Evolutionary conservation across 1,284 basidiomycete species (phyloP), one percentile per base, ranked within the genome.

Genomic region (Boletellus dicymbophilus): DNA sequence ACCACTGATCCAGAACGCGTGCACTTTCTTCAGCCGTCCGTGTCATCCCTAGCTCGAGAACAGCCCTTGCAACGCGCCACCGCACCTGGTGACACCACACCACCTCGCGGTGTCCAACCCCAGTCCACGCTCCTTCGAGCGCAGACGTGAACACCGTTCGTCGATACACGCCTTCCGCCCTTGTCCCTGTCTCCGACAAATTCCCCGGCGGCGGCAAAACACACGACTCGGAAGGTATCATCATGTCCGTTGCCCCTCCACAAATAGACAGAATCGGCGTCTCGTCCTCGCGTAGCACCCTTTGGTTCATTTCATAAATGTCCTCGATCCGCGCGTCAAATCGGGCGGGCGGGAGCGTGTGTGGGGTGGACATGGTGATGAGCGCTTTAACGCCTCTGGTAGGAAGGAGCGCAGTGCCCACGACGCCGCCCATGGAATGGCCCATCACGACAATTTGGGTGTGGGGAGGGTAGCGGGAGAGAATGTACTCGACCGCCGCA

Each of bases 41-140:
- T 8, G 69, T 63, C 5, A 61, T 66, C 3, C 80, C 81, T 41
- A 93, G 75, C 54, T 92, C 86, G 6, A 98, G 72, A 11, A 88
- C 80, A 8, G 84, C 82, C 38, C 89, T 77, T 3, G 95, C 96
- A 15, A 98, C 76, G 30, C 85, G 81, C 84, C 88, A 91, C 26
- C 97, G 85, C 16, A 98, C 85, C 70, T 99, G 97, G 68, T 98
- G 93, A 67, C 97, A 99, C 97, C 97, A 99, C 12, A 98, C 92
- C 82, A 98, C 96, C 48, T 93, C 95, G 44, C 88, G 84, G 68
- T 99, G 97, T 33, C 96, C 96, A 4, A 98, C 91, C 1, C 93
- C 91, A 1, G 95, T 94, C 93, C 95, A 98, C 2, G 88, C 84
- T 12, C 91, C 90, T 37, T 95, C 90, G 15, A 99, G 75, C 1